These are phyloP conservation scores for Nyssa sinensis DNA, from an alignment of 148 eudicot genomes.

Conservation along the genomic window DNA sequence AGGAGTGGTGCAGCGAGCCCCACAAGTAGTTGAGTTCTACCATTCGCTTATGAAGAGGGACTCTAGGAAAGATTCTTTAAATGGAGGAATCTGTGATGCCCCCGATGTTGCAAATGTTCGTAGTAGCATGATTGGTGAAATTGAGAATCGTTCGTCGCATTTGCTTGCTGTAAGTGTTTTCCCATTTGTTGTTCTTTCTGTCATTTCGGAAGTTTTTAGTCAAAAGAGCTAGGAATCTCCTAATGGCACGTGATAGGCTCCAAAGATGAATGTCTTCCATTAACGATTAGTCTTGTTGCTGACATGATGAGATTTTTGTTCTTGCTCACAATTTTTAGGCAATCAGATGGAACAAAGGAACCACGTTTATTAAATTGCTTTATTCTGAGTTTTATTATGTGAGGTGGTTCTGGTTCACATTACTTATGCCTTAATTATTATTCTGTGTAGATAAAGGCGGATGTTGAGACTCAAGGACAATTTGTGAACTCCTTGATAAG, in stretches of 20 bases:
- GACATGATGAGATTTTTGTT: neutral
- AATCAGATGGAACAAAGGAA: constrained; percentile 3
- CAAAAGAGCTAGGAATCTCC: neutral
- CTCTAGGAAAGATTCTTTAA: constrained; percentile 57
- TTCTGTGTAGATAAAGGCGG: constrained; percentile 63
- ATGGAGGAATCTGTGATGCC: constrained; percentile 44
- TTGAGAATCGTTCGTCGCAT: constrained; percentile 79
- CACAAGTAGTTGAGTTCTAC: constrained; percentile 87
- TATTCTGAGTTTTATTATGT: neutral
- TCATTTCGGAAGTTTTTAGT: neutral
- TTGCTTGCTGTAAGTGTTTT: constrained; percentile 73
- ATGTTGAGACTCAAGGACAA: constrained; percentile 89
- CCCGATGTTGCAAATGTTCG: constrained; percentile 61
- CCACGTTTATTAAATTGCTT: neutral
- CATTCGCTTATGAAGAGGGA: constrained; percentile 92
- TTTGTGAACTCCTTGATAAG: constrained; percentile 69
- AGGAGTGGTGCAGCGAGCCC: constrained; percentile 67
- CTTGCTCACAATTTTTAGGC: neutral
- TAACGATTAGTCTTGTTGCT: neutral
- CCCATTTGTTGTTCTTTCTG: neutral
- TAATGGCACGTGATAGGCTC: neutral
- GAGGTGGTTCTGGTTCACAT: neutral
- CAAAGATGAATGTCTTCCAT: neutral
- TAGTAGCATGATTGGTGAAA: constrained; percentile 85
- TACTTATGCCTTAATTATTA: constrained; percentile 11